Base-by-base conservation (phyloP, 805 yeast species). In the Saccharomycopsis oosterbeekiorum region DNA sequence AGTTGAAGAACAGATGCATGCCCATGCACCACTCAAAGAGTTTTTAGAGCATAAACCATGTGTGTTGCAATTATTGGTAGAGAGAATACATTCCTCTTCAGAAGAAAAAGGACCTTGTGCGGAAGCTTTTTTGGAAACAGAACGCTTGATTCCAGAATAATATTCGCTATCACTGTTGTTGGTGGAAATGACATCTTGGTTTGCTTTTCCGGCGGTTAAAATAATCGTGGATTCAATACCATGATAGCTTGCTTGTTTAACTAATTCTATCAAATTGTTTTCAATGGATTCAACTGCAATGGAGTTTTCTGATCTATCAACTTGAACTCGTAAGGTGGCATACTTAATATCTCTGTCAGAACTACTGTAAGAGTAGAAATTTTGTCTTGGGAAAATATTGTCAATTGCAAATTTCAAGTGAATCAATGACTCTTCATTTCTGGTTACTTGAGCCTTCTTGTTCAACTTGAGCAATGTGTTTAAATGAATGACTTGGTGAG, bases 21-120 rank as follows among this genome's bases (percentile, higher is more conserved):
- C 72, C 80, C 81, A 83, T 69, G 82, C 78, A 34, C 68, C 68
- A 14, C 73, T 74, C n/a, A 56, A 42, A 1, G 59, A 37, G 51
- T 71, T 61, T 64, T 78, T 70, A 11, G 78, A 62, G 67, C 87
- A 83, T 14, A 71, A 60, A 11, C 87, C 87, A 68, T 82, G 85
- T n/a, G 76, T 74, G 42, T 77, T 77, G 68, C 87, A 83, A 42
- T 76, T 73, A 55, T 74, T 69, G 9, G 86, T 82, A 24, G 76
- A 70, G 3, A 70, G 74, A 59, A 75, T 68, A 69, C 87, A 83
- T 1, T 76, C 73, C 59, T 75, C 81, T 66, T 80, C 78, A 24
- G 80, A 70, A 12, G 71, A 37, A 65, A 72, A 81, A 63, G 81
- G 79, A 3, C 34, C 54, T 19, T 62, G 36, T 12, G 65, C 43